These are phyloP conservation scores for Geotrichum bryndzae DNA, from an alignment of 1,139 yeast species.

Conservation along the genomic window DNA sequence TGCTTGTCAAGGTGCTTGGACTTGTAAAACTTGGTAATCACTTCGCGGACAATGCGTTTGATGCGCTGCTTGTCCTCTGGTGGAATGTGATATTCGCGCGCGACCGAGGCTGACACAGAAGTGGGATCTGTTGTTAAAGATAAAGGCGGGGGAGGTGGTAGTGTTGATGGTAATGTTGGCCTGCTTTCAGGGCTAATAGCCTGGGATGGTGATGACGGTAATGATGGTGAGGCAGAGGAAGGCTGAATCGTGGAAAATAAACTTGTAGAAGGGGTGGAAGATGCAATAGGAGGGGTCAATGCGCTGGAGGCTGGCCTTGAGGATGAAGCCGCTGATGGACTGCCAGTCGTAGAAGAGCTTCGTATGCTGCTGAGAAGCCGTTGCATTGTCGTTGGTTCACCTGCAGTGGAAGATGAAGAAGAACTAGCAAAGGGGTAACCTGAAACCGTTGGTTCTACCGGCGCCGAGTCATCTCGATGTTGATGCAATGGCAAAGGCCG, in stretches of 20 bases:
- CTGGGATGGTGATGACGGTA: conserved; percentile 8
- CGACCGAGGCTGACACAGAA: background rate
- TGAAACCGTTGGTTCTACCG: background rate
- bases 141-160: conserved; percentile 16
- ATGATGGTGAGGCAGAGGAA: background rate
- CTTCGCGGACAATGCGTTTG: background rate
- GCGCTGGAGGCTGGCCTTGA: background rate
- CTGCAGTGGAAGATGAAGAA: conserved; percentile 5
- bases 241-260: background rate
- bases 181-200: background rate
- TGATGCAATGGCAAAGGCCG: background rate
- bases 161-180: conserved; percentile 14
- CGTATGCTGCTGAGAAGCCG: conserved; percentile 26
- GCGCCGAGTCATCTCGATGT: background rate
- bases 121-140: background rate
- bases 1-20: background rate
- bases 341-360: conserved; percentile 9
- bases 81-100: background rate
- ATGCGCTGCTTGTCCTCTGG: background rate
- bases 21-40: background rate
- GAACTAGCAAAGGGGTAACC: conserved; percentile 6
- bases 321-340: background rate
- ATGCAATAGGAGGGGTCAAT: background rate
- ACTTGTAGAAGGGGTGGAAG: background rate
- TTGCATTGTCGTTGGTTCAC: conserved; percentile 22